Conservation (phyloP, 2,329 filamentous ascomycete species). For the Fusarium chlamydosporum region DNA sequence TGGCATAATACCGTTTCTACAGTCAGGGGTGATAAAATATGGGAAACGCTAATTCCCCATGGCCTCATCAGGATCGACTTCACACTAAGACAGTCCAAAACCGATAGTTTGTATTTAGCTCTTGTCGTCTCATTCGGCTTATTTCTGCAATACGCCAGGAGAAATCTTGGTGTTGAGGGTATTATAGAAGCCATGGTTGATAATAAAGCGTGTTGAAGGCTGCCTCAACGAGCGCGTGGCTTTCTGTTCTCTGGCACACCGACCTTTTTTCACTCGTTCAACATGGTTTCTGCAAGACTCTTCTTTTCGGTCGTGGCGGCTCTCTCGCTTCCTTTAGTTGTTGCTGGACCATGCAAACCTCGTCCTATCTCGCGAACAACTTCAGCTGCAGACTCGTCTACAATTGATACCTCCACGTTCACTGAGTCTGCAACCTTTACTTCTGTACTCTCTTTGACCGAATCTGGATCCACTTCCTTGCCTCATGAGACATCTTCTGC, state of each 20-base stretch:
- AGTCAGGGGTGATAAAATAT: background rate
- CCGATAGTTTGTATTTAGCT: background rate
- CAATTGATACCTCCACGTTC: background rate
- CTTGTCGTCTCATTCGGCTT: no score
- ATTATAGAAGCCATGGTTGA: background rate
- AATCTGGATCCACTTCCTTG: background rate
- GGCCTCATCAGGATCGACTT: background rate
- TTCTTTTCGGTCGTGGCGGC: background rate
- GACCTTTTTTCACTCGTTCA: conserved; percentile 3
- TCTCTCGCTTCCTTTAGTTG: background rate
- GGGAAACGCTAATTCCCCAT: background rate
- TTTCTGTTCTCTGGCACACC: background rate
- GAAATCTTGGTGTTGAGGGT: background rate
- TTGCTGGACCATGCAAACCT: background rate
- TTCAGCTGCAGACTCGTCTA: background rate
- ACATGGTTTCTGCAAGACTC: conserved; percentile 1
- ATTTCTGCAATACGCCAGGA: background rate
- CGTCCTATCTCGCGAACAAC: background rate
- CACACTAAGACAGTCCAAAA: background rate
- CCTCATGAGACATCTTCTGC: background rate
- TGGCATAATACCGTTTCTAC: background rate
- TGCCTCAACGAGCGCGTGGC: background rate
- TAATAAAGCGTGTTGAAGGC: background rate
- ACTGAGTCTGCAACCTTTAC: background rate
- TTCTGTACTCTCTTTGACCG: background rate